Base-by-base conservation (phyloP, 352 stramenopile species). In the Phytophthora pinifolia region DNA sequence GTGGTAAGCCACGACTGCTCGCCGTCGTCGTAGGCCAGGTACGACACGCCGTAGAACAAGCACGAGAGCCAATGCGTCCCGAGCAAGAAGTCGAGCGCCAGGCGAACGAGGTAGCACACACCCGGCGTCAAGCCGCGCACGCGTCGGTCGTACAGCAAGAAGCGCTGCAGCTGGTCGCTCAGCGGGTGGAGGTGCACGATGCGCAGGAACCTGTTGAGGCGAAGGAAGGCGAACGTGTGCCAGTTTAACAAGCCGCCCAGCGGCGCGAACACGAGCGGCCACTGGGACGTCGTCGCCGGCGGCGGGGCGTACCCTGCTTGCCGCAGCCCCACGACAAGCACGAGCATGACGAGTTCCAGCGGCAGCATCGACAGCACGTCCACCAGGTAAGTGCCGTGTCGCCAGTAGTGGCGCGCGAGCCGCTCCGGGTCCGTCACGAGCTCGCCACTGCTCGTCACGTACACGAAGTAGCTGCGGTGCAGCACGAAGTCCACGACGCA, bases 401-500 rank as follows among this genome's bases (percentile, higher is more conserved):
- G 46, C 69, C 72, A 82, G 52, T 87, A 89, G 27, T 87, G 66
- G 0, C 36, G 46, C 0, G 65, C 54, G 14, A 86, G 83, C 2
- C 47, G 61, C 4, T 58, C 33, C 6, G 38, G 51, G 32, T 83
- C 79, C 9, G 64, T 68, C 15, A 84, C 64, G 38, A 67, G 15
- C 29, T 79, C 74, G 12, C 66, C 82, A 10, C 42, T 58, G 15
- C 55, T 61, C 9, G 76, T 65, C 17, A 79, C 38, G 46, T 72
- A 88, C 49, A 65, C 71, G 32, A 92, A 92, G 46, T 73, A 78
- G 31, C 63, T 65, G 14, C 73, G 72, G 35, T 84, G 68, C 32
- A 92, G 64, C 13, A 82, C 44, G 12, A 89, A 79, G 51, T 92
- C 79, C 17, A 76, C 25, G 4, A 85, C 25, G 36, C 74, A 86